Percentiles rank a stretch among this genome's conserved stretches.
Evolutionary conservation across 2,329 filamentous ascomycete species (phyloP).

Genomic region (Fulvia fulva): DNA sequence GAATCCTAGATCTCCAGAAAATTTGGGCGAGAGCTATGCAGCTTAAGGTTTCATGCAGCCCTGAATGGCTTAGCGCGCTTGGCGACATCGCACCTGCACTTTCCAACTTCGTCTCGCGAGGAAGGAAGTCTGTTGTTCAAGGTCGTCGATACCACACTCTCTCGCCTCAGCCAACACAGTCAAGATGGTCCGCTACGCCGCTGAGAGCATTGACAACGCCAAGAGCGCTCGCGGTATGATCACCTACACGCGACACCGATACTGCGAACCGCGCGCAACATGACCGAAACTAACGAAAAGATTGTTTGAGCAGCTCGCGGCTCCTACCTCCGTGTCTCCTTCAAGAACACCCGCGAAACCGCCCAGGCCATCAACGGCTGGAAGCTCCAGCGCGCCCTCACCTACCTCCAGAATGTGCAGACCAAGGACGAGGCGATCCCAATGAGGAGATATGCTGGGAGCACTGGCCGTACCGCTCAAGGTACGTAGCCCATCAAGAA

Average conservation of each 20-base stretch:
- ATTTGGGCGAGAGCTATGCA: slow-evolving; percentile 3
- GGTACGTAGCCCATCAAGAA: slow-evolving; percentile 49
- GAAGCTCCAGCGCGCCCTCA: slow-evolving; percentile 91
- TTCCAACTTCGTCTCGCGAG: background rate
- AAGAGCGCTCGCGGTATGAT: slow-evolving; percentile 78
- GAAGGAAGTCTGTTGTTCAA: background rate
- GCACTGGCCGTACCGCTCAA: slow-evolving; percentile 94
- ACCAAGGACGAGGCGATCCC: slow-evolving; percentile 96
- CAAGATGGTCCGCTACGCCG: slow-evolving; percentile 79
- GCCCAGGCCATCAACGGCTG: slow-evolving; percentile 99
- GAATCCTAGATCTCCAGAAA: slow-evolving; percentile 1
- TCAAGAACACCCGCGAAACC: slow-evolving; percentile 99
- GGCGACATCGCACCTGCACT: background rate
- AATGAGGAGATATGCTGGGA: slow-evolving; percentile 95
- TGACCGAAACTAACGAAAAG: background rate
- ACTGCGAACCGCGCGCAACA: background rate
- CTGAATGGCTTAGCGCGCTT: background rate
- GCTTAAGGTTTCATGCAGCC: background rate
- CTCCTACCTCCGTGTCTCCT: slow-evolving; percentile 97
- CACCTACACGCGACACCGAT: background rate
- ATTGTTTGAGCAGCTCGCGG: slow-evolving; percentile 59
- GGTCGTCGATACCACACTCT: slow-evolving; percentile 11
- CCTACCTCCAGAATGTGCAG: slow-evolving; percentile 97
- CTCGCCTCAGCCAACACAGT: slow-evolving; percentile 30
- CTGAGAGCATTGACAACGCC: slow-evolving; percentile 76